Evolutionary conservation across 2,329 filamentous ascomycete species (phyloP), one percentile per base, ranked within the genome.

Genomic region (Hypomyces perniciosus): DNA sequence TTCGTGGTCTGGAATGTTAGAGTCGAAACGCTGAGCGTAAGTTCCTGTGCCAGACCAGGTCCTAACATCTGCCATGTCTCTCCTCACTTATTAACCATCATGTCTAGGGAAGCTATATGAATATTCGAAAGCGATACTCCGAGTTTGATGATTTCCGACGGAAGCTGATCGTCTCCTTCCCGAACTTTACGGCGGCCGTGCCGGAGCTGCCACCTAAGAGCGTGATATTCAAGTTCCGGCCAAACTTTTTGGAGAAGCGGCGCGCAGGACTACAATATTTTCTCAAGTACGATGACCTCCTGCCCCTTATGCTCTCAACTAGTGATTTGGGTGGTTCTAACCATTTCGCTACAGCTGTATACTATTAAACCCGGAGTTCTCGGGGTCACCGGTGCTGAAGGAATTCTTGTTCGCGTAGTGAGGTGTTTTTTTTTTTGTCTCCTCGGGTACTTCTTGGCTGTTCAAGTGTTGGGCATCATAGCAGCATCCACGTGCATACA

Each of bases 1-100:
- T 99, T 97, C 71, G 89, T 96, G 1, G 90, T 96, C 6, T 99
- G 89, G 88, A 93, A 90, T 64, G 90, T 93, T 62, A 83, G 79
- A 44, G 88, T 99, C 41, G 84, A 93, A 66, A 96, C 90, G 4
- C 72, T 97, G 46, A 86, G 83, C 68, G 90, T 91, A 65, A 66
- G 83, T 78, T 37, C 33, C 5, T 26, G n/a, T 5, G 20, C 20
- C 20, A 29, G 39, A 42, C 27, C 42, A 34, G 33, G 8, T 35
- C 10, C 37, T 20, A 31, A 26, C 13, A 48, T 8, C 28, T 6
- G 55, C 74, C 48, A 9, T 37, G 4, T 37, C 2, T 37, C 13
- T 37, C 34, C 13, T 37, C 13, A 5, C 5, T 40, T 38, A n/a
- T 39, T 37, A 37, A 28, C 13, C 9, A 13, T 46, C 4, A 5